These are phyloP conservation scores for Geotrichum siamense DNA, from an alignment of 1,139 yeast species.

Conservation along the genomic window DNA sequence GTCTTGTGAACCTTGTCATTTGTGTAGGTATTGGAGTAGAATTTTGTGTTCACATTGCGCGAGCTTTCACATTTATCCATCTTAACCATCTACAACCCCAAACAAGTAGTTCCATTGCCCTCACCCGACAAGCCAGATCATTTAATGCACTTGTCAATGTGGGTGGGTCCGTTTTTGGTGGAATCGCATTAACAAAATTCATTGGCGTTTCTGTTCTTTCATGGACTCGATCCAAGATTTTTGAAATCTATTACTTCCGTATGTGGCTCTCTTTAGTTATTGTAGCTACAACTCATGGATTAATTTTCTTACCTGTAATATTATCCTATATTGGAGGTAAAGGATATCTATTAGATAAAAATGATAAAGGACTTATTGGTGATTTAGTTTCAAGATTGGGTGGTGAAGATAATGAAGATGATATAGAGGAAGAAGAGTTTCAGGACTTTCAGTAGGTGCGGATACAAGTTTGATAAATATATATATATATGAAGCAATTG, in stretches of 20 bases:
- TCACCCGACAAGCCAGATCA: constrained; percentile 37
- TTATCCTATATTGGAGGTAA: constrained; percentile 59
- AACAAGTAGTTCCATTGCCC: constrained; percentile 2
- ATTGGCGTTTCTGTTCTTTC: constrained; percentile 84
- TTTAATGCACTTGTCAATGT: constrained; percentile 60
- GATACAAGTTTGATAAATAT: too few relatives aligned
- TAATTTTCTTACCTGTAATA: constrained; percentile 69
- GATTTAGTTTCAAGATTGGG: constrained; percentile 28
- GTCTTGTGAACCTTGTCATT: constrained; percentile 78
- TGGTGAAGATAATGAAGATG: constrained; percentile 12
- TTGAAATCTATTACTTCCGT: constrained; percentile 84
- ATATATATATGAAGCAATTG: too few relatives aligned
- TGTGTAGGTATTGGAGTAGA: constrained; percentile 92
- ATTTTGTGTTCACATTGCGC: constrained; percentile 78
- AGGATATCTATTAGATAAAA: constrained; percentile 38
- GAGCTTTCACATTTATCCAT: constrained; percentile 56
- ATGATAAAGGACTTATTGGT: constrained; percentile 31
- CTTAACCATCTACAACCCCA: constrained; percentile 11
- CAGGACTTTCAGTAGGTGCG: neutral
- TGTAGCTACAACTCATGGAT: constrained; percentile 70
- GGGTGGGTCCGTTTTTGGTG: constrained; percentile 84
- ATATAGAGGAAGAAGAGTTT: constrained; percentile 1
- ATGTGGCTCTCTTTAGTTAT: constrained; percentile 89
- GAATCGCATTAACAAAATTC: constrained; percentile 81
- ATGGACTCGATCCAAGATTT: constrained; percentile 77